phyloP scores from a whole-genome alignment of 257 asterid species.

The Solanum virginianum region DNA sequence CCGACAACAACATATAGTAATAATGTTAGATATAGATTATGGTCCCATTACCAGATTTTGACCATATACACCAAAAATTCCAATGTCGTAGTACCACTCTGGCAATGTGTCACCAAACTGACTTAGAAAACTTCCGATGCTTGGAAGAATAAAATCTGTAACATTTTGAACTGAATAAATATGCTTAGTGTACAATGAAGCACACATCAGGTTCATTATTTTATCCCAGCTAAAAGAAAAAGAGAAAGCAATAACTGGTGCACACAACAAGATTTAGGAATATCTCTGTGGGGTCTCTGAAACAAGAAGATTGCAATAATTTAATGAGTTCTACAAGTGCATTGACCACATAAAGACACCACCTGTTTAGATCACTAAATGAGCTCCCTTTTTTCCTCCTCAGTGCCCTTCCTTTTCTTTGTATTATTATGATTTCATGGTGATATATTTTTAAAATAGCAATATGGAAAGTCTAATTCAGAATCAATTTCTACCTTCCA shows the following conservation, averaged over 20 bases:
- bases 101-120: conserved; percentile 25
- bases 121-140: conserved; percentile 1
- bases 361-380: not conserved
- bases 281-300: conserved; percentile 25
- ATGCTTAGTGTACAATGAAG: conserved; percentile 1
- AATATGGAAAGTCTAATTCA: not conserved
- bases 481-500: not conserved
- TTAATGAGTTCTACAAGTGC: conserved; percentile 18
- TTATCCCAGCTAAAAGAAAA: not conserved
- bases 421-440: not conserved
- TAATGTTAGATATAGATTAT: conserved; percentile 3
- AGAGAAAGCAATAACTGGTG: conserved; percentile 5
- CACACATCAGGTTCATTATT: not conserved
- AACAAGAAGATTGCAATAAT: conserved; percentile 14
- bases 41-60: conserved; percentile 19
- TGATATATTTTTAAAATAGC: not conserved
- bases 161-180: not conserved
- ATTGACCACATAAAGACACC: conserved; percentile 17
- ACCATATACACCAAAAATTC: conserved; percentile 14
- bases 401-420: not conserved
- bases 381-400: not conserved
- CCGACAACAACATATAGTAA: not conserved
- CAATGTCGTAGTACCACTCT: conserved; percentile 20
- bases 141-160: conserved; percentile 2
- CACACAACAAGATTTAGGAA: conserved; percentile 4